Base-by-base conservation (phyloP, 1,284 basidiomycete genomes). In the Ustilago xerochloae region DNA sequence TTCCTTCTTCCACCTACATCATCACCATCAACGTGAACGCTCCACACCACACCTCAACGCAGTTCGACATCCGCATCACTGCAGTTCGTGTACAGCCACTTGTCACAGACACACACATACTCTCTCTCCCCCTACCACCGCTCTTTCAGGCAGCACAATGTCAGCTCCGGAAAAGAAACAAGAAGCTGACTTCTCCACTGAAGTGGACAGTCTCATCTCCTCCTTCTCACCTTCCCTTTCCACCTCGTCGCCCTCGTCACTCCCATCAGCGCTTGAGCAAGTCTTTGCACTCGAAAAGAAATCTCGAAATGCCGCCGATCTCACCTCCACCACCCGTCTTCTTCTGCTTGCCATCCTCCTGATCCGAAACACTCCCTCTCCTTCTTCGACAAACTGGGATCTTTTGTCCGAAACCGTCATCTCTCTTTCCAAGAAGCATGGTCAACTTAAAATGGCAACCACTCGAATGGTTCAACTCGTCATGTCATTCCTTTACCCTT, bases 281-380 rank as follows among this genome's bases (percentile, higher is more conserved):
- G 89, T 99, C 57, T 88, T 94, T 61, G 87, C 87, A 4, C 87
- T 99, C 1, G 97, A 99, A 87, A 99, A 99, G 86, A 94, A 97
- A 85, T 91, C 96, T 5, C 89, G 97, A 85, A 98, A 98, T 87
- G 94, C 96, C 15, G 92, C 95, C 55, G 97, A 99, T 88, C 88
- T 94, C 52, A 85, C 89, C 38, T 97, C 95, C 22, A 99, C 97
- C 0, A 92, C 92, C 32, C 90, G 92, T 51, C 89, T 99, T 18
- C 91, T 92, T 70, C 88, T 97, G 61, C 89, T 87, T 24, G 69
- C 90, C 16, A 87, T 98, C 29, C 55, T 79, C 12, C 55, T 83
- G 38, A 72, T 84, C 12, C 68, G 82, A 5, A 75, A 71, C 28
- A 73, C 75, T 0, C 81, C 82, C 0, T 61, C 57, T 0, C 47